These are phyloP conservation scores for Suillus fuscotomentosus DNA, from an alignment of 768 basidiomycete species.

Conservation along the genomic window DNA sequence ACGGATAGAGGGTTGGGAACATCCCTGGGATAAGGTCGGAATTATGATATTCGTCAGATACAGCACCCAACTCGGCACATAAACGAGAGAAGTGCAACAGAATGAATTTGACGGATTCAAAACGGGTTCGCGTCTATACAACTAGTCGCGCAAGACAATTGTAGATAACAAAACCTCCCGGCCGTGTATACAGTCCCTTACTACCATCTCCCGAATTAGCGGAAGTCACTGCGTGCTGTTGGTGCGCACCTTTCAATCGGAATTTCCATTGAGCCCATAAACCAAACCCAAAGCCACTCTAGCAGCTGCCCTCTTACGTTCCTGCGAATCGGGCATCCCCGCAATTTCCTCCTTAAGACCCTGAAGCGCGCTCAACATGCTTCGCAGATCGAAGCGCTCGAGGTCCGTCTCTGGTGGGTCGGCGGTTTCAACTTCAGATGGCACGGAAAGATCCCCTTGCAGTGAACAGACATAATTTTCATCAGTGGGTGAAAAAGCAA, in stretches of 20 bases:
- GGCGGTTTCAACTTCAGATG: conserved; percentile 15
- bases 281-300: conserved; percentile 70
- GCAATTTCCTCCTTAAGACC: conserved; percentile 76
- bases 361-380: conserved; percentile 59
- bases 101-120: too few species aligned
- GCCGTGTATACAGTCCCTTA: not conserved
- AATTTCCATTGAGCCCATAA: conserved; percentile 47
- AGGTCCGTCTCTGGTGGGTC: conserved; percentile 37
- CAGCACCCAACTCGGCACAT: too few species aligned
- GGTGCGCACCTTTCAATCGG: not conserved
- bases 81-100: too few species aligned
- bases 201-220: not conserved
- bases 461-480: conserved; percentile 6
- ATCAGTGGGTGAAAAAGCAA: conserved; percentile 17
- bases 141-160: not conserved
- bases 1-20: too few species aligned
- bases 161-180: not conserved
- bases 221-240: not conserved
- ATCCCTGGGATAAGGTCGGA: too few species aligned
- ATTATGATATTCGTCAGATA: too few species aligned
- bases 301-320: conserved; percentile 68
- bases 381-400: conserved; percentile 58
- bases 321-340: conserved; percentile 59
- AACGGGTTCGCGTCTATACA: too few species aligned
- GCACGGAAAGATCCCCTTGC: not conserved